These are phyloP conservation scores for Parietaria judaica DNA, from an alignment of 306 rosid genomes.

Conservation along the genomic window DNA sequence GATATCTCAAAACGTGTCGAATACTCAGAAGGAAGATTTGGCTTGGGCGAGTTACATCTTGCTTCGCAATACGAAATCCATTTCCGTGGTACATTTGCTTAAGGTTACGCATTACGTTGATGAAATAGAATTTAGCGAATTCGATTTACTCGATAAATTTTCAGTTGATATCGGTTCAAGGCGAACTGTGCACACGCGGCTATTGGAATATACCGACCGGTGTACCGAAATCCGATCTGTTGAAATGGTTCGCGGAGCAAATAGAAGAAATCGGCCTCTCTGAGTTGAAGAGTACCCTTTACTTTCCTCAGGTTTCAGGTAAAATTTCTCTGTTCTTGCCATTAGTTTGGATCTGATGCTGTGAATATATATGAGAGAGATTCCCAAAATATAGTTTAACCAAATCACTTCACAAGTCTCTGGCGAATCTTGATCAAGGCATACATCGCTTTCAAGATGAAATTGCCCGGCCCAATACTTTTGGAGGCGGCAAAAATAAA, in stretches of 20 bases:
- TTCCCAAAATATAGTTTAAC: no score
- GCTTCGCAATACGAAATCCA: conserved; percentile 66
- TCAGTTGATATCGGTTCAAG: conserved; percentile 60
- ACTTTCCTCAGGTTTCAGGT: conserved; percentile 80
- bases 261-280: conserved; percentile 42
- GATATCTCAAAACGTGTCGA: conserved; percentile 44
- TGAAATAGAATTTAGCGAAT: not conserved
- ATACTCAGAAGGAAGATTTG: conserved; percentile 60
- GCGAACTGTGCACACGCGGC: conserved; percentile 66
- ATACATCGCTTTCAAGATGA: no score
- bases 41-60: conserved; percentile 87
- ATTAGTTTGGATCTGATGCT: not conserved
- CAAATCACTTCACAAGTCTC: no score
- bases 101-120: conserved; percentile 10
- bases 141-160: not conserved
- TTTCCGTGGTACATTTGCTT: conserved; percentile 44
- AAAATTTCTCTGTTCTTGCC: not conserved
- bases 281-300: conserved; percentile 50
- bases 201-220: conserved; percentile 61
- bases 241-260: conserved; percentile 57
- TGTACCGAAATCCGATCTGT: conserved; percentile 36
- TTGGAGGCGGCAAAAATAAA: no score
- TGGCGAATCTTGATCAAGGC: no score
- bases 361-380: no score
- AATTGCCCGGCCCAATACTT: no score